Evolutionary conservation across 305 asterid species (phyloP).

Genomic region (Fraxinus nigra): DNA sequence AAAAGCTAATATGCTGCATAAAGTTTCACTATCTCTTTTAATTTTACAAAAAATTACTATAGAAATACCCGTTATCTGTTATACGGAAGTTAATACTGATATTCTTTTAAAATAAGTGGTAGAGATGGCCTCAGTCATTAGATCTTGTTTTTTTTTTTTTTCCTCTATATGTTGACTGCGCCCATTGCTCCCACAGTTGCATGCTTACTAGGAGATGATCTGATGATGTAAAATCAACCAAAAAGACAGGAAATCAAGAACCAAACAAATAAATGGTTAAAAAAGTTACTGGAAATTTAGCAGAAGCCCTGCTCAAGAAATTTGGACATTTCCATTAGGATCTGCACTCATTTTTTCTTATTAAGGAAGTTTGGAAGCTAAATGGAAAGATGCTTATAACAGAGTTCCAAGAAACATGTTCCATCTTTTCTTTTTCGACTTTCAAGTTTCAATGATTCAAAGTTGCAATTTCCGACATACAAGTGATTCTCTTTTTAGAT

Average conservation of each 20-base stretch:
- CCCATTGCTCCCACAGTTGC: background rate
- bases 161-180: background rate
- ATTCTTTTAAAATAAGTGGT: background rate
- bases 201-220: background rate
- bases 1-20: background rate
- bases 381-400: background rate
- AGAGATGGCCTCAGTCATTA: background rate
- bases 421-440: background rate
- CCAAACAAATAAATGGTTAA: background rate
- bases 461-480: background rate
- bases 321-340: too few species aligned
- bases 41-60: too few species aligned
- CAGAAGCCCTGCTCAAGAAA: background rate
- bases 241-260: background rate
- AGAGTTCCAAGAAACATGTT: background rate
- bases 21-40: background rate
- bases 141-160: background rate
- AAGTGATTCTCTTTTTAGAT: background rate
- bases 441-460: background rate
- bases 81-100: background rate
- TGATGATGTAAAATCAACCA: background rate
- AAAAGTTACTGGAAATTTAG: background rate
- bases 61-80: background rate
- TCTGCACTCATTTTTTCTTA: background rate
- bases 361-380: background rate